Base-by-base conservation (phyloP, 805 yeast genomes). In the Schizosaccharomyces osmophilus region DNA sequence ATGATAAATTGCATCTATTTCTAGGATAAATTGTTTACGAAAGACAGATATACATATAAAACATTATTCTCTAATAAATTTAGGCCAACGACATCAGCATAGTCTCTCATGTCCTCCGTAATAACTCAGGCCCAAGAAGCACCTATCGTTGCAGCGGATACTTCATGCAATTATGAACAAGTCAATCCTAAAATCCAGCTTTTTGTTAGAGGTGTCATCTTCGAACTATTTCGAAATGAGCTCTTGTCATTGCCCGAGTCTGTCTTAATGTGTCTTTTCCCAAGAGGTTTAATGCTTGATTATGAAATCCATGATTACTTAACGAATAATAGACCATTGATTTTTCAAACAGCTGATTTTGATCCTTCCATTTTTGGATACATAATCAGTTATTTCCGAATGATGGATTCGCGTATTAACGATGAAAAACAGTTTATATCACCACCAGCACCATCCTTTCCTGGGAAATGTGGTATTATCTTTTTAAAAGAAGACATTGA, bases 401-500 rank as follows among this genome's bases (percentile, higher is more conserved):
- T 29, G 26, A 42, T 41, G 24, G 26, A 39, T 6, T 17, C 31
- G 17, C 26, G 29, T 9, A 31, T 19, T n/a, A 17, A 39, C 26
- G n/a, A 41, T 11, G 29, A 36, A 29, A n/a, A 5, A 57, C 22
- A 19, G 24, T 19, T 22, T 5, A n/a, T 57, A 26, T 22, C 60
- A 5, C 39, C 39, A 36, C 60, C 60, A 11, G 24, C 29, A 26
- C 48, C 60, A 5, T 22, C 42, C 11, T 57, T 57, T n/a, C 60
- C 41, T 31, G 59, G 59, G 6, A 22, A 29, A 6, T 39, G 43
- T 19, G 59, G 59, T 26, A 39, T 55, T 8, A 55, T 55, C 29
- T n/a, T 55, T 15, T 29, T 55, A 19, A 19, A 26, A 22, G 59
- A 55, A 55, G 59, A 55, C 59, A 32, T 55, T 31, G 59, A 55